Base-by-base conservation (phyloP, 345 rosid species). In the Dimocarpus longan region DNA sequence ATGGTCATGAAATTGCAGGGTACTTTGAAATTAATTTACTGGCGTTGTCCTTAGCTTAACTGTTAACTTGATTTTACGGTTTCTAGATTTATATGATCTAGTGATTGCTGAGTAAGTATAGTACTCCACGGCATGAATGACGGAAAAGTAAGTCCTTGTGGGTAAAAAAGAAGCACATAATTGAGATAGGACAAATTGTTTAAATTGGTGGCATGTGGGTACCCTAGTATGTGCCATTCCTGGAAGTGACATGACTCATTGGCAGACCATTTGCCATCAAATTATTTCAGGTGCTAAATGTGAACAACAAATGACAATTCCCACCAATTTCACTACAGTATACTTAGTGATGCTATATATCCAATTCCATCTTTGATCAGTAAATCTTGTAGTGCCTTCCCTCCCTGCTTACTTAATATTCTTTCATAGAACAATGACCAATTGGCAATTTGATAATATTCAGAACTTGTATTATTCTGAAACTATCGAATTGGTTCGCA, bases 51-150 rank as follows among this genome's bases (percentile, higher is more conserved):
- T 50, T 50, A 50, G 19, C 56, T 50, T 12, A 13, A 52, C 19
- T 52, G 37, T 9, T 52, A 15, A 52, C 59, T 52, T 50, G 19
- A 50, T 50, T 28, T 70, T 28, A 24, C 43, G 12, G 2, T 52
- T 40, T 60, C 42, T 21, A 74, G 10, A 60, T 7, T 28, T n/a
- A 24, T 32, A 50, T 22, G 19, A 80, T 71, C 54, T 48, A 80
- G 66, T 77, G 82, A 82, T 74, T 79, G 63, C 76, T 71, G 72
- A 71, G 32, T n/a, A 67, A 71, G 83, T 72, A 54, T 72, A 68
- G 77, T 42, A 46, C 18, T 24, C 62, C 43, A 73, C 57, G 84
- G 78, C 80, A 66, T 62, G 76, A 70, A 75, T 62, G 85, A 68
- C 67, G 2, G 57, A 57, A 63, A 48, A 63, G 67, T 28, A 81